Conservation (phyloP, 345 rosid genomes). For the Leavenworthia alabamica region DNA sequence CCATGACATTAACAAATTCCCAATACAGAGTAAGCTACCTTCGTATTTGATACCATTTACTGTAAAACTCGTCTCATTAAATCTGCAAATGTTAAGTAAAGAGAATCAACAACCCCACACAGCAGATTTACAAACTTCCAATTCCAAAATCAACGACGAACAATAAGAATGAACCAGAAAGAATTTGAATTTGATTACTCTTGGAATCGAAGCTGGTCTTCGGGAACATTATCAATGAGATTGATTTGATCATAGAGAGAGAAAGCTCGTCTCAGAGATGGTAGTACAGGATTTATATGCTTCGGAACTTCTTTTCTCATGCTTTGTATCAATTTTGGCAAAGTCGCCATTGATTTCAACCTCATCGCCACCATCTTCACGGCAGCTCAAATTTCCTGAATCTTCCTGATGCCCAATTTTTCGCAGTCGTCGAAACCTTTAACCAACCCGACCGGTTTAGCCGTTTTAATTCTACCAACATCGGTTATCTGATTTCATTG, state of each 20-base stretch:
- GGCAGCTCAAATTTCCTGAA: not conserved
- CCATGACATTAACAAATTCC: slow-evolving; percentile 84
- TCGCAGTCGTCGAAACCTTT: not conserved
- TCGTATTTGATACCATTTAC: slow-evolving; percentile 70
- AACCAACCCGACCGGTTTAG: slow-evolving; percentile 15
- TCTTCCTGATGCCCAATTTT: not conserved
- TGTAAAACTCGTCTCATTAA: slow-evolving; percentile 69
- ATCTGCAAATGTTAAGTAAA: slow-evolving; percentile 33
- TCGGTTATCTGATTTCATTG: not conserved
- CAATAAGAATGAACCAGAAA: not conserved
- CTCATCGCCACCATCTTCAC: slow-evolving; percentile 56
- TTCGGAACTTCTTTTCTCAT: slow-evolving; percentile 30
- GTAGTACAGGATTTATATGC: slow-evolving; percentile 34
- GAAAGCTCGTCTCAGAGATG: slow-evolving; percentile 77
- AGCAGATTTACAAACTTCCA: not conserved
- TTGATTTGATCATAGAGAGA: slow-evolving; percentile 95
- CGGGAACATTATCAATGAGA: slow-evolving; percentile 79
- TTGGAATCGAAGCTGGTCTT: slow-evolving; percentile 90
- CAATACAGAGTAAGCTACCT: slow-evolving; percentile 88
- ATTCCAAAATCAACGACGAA: not conserved
- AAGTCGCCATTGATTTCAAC: slow-evolving; percentile 36
- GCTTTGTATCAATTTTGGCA: slow-evolving; percentile 41
- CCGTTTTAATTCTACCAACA: not conserved
- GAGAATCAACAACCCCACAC: not conserved
- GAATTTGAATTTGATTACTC: slow-evolving; percentile 35